phyloP scores from a whole-genome alignment of 1,284 basidiomycete genomes.

The Ganoderma boninense region DNA sequence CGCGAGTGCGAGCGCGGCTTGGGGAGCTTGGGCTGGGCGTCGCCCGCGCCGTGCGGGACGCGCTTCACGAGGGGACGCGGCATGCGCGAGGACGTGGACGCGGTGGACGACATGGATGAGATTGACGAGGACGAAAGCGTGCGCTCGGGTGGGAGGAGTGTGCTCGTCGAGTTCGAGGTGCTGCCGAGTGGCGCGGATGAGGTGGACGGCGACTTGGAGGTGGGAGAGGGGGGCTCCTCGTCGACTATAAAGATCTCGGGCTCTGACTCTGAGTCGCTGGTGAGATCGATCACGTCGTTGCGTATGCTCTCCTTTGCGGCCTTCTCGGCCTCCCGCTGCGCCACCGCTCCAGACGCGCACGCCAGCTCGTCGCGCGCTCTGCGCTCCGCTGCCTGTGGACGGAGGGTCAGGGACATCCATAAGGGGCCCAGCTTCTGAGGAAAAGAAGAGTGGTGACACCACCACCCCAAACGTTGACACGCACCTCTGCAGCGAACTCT shows the following conservation, averaged over 20 bases:
- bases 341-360: slow-evolving; percentile 70
- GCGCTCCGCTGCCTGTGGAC: slow-evolving; percentile 81
- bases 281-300: slow-evolving; percentile 67
- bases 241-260: slow-evolving; percentile 36
- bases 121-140: slow-evolving; percentile 20
- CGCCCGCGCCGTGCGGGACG: slow-evolving; percentile 26
- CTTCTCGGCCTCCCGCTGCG: slow-evolving; percentile 72
- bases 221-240: slow-evolving; percentile 5
- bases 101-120: slow-evolving; percentile 15
- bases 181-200: background rate
- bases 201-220: background rate
- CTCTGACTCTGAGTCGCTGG: slow-evolving; percentile 52
- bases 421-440: background rate
- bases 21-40: slow-evolving; percentile 25
- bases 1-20: slow-evolving; percentile 30
- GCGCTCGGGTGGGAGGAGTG: slow-evolving; percentile 2
- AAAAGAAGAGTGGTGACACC: background rate
- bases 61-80: slow-evolving; percentile 22
- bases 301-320: slow-evolving; percentile 74
- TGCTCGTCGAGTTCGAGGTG: slow-evolving; percentile 13
- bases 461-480: slow-evolving; percentile 36
- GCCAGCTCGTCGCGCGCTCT: slow-evolving; percentile 74
- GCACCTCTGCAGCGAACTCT: slow-evolving; percentile 80
- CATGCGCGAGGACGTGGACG: slow-evolving; percentile 10
- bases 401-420: background rate